Conservation (phyloP, 441 rosid species). For the Populus hybrid region DNA sequence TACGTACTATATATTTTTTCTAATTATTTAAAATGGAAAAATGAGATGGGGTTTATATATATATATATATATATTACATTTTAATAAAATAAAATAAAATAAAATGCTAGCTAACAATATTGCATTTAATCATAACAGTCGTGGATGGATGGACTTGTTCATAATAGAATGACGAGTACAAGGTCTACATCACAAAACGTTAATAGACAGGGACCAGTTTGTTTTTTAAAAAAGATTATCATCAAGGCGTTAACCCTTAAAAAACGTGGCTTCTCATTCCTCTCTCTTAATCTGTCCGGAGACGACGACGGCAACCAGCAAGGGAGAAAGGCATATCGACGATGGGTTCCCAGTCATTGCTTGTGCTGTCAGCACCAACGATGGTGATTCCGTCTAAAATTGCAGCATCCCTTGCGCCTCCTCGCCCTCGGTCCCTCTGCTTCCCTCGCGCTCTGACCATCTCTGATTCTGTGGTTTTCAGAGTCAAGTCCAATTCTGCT, state of each 20-base stretch:
- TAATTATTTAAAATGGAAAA: no score
- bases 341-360: not conserved
- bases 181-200: not conserved
- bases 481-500: constrained; percentile 4
- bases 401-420: not conserved
- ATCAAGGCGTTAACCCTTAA: not conserved
- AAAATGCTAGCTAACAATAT: not conserved
- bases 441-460: constrained; percentile 11
- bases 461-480: not conserved
- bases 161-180: not conserved
- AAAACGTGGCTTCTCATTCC: not conserved
- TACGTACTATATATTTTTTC: no score
- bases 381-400: not conserved
- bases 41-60: no score
- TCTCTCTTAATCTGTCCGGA: not conserved
- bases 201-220: not conserved
- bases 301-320: not conserved
- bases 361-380: not conserved
- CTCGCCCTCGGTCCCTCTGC: constrained; percentile 4
- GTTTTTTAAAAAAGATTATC: no score
- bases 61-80: no score
- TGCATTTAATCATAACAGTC: not conserved
- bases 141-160: not conserved
- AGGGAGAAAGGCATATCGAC: not conserved
- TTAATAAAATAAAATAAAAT: no score